These are phyloP conservation scores for Parasitella parasitica DNA, from an alignment of 371 early-diverging fungal species.

Conservation along the genomic window DNA sequence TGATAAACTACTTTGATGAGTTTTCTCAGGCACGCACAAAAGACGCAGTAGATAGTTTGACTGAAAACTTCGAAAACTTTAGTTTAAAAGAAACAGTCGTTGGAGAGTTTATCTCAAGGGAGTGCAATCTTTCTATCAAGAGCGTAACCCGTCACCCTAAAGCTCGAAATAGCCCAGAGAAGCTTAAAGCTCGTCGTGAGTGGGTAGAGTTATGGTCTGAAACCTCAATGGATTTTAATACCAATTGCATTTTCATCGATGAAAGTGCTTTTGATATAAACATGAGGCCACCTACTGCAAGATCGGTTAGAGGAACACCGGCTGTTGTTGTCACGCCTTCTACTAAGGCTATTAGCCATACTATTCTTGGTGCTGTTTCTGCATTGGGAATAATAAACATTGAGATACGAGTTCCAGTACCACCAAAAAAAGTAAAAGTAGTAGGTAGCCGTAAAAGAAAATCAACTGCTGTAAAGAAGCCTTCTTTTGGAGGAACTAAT, in stretches of 20 bases:
- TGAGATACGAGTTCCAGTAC: not conserved
- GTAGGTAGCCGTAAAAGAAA: conserved; percentile 7
- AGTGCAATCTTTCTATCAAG: conserved; percentile 8
- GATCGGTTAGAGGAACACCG: not conserved
- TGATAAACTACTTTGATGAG: conserved; percentile 10
- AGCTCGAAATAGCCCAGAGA: conserved; percentile 32
- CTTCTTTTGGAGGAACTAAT: conserved; percentile 1
- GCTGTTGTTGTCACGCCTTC: not conserved
- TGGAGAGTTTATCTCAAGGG: conserved; percentile 2
- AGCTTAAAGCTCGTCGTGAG: not conserved
- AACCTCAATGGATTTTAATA: not conserved
- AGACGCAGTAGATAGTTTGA: conserved; percentile 10
- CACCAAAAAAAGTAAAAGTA: conserved; percentile 5
- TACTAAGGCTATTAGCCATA: conserved; percentile 2
- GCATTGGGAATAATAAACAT: conserved; percentile 3
- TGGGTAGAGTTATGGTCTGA: conserved; percentile 1
- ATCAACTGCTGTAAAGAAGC: conserved; percentile 1
- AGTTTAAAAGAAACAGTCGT: conserved; percentile 7
- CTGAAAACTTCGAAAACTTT: conserved; percentile 1
- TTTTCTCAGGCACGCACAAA: conserved; percentile 4
- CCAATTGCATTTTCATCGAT: conserved; percentile 9
- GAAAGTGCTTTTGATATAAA: conserved; percentile 9
- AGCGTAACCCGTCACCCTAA: conserved; percentile 39
- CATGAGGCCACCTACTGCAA: conserved; percentile 5
- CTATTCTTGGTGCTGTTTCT: conserved; percentile 11